Evolutionary conservation across 805 yeast species (phyloP), one percentile per base, ranked within the genome.

Genomic region (Candida krabiensis): DNA sequence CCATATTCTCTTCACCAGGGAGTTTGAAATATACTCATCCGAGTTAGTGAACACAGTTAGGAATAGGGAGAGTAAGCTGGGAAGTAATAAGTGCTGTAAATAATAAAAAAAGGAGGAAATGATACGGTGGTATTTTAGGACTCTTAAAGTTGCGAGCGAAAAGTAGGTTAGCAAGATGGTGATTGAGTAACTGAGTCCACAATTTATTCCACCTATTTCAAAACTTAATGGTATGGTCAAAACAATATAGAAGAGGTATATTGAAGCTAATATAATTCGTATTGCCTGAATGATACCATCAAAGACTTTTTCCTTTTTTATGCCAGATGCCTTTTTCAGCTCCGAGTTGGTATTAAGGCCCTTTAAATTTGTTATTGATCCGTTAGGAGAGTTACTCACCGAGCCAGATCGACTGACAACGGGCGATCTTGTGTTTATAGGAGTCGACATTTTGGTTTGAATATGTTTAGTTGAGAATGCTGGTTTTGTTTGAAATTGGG

Each of bases 161-260:
- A 86, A 81, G 61, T 89, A 90, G 37, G 84, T 63, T 29, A 76
- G 67, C 38, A 86, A 76, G 33, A 91, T 71, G 5, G 96, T 81
- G 22, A 80, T 73, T 0, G 91, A 80, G 60, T 80, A 93, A 14
- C 95, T 79, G 43, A 93, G 67, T 1, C 99, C 99, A 63, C 98
- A 91, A 39, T 79, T 73, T 14, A 82, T 73, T 1, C 98, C 97
- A 8, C 98, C 98, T 26, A 88, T 83, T 55, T 91, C 96, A 63
- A 93, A 93, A 17, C 97, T 85, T 44, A 93, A 73, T 4, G 98
- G 98, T 5, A 93, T 84, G 2, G 96, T 84, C 21, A 90, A 69
- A 19, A 89, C 74, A 9, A 87, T 79, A 35, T 86, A 74, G 5
- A 75, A 59, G 37, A 88, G 67, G 54, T 89, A 88, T 21, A 84